phyloP scores from a whole-genome alignment of 2,329 filamentous ascomycete species.

The Aspergillus novoparasiticus region DNA sequence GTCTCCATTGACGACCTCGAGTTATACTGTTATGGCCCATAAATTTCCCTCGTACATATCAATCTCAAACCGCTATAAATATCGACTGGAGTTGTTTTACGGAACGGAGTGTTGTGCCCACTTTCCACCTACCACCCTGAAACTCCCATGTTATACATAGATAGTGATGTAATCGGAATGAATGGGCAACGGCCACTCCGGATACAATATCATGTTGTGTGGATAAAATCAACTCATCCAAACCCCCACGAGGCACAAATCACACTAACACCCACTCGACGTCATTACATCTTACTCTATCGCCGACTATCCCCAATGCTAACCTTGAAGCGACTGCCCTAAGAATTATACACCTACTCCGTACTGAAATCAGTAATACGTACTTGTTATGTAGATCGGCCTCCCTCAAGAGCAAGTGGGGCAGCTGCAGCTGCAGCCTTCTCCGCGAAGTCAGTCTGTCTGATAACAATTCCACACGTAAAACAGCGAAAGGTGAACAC shows the following conservation, averaged over 20 bases:
- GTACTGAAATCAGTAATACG: background rate
- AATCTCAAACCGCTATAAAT: constrained; percentile 4
- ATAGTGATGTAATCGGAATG: background rate
- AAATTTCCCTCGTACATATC: background rate
- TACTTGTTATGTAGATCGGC: background rate
- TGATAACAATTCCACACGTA: background rate
- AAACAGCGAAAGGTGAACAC: background rate
- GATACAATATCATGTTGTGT: background rate
- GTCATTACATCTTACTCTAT: background rate
- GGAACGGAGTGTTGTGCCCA: background rate
- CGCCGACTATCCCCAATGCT: background rate
- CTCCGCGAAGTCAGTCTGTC: background rate
- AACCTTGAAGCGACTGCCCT: background rate
- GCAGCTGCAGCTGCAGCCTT: background rate
- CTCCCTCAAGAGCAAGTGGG: background rate
- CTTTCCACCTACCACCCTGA: background rate
- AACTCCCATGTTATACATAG: background rate
- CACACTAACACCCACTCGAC: background rate
- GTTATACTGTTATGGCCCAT: background rate
- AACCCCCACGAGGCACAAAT: background rate
- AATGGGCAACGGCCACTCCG: background rate
- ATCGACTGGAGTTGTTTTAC: background rate
- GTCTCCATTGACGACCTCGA: background rate
- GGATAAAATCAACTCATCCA: background rate
- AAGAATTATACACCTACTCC: background rate